A percentile compares a stretch with the other conserved stretches of the same genome.
Evolutionary conservation across 305 asterid genomes (phyloP).

Genomic region (Salvia sclarea): DNA sequence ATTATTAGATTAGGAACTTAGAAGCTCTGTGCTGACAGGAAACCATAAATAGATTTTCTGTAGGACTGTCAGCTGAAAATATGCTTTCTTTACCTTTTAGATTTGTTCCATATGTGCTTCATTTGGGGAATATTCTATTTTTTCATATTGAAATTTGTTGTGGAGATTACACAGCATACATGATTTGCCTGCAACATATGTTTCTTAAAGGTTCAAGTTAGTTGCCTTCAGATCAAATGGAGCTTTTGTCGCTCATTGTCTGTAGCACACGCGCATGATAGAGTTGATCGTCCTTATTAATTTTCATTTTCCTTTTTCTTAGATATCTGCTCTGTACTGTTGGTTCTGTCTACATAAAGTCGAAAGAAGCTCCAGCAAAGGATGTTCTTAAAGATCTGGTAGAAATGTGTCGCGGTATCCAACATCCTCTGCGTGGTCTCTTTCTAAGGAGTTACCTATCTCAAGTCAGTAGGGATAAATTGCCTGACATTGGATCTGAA

Average conservation of each 20-base stretch:
- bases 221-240: constrained; percentile 20
- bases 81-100: constrained; percentile 2
- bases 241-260: background rate
- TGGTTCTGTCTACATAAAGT: constrained; percentile 88
- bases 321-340: constrained; percentile 96
- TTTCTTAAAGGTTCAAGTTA: constrained; percentile 7
- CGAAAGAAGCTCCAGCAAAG: constrained; percentile 98
- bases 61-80: constrained; percentile 16
- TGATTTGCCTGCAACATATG: constrained; percentile 10
- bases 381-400: constrained; percentile 96
- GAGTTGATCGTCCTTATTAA: constrained; percentile 23
- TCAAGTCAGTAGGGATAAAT: constrained; percentile 94
- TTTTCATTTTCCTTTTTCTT: constrained; percentile 27
- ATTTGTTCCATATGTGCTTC: too few species aligned
- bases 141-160: constrained; percentile 4
- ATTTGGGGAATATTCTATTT: too few species aligned
- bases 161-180: constrained; percentile 5
- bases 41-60: constrained; percentile 10
- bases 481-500: constrained; percentile 95
- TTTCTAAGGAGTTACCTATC: constrained; percentile 95
- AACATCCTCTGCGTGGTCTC: constrained; percentile 96
- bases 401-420: constrained; percentile 96
- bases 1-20: background rate
- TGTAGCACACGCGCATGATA: background rate
- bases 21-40: constrained; percentile 26